These are phyloP conservation scores for Lineolata rhizophorae DNA, from an alignment of 495 filamentous ascomycete species.

Conservation along the genomic window DNA sequence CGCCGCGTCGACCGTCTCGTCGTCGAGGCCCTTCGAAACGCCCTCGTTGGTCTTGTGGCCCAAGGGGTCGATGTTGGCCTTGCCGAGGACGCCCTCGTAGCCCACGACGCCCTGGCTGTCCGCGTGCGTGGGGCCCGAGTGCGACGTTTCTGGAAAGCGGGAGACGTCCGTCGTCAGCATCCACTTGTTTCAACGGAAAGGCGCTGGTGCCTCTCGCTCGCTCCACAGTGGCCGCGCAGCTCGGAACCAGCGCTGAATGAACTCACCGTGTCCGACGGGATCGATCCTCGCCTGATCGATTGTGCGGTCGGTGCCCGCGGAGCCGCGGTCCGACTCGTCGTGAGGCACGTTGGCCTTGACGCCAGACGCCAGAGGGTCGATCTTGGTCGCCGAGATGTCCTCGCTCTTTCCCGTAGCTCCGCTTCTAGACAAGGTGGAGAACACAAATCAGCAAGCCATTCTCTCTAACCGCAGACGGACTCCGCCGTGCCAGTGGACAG, in stretches of 20 bases:
- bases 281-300: constrained; percentile 5
- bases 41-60: constrained; percentile 1
- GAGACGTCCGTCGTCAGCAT: too few relatives aligned
- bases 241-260: too few relatives aligned
- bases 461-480: too few relatives aligned
- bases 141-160: too few relatives aligned
- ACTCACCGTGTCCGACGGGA: constrained; percentile 3
- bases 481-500: too few relatives aligned
- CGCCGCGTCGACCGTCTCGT: constrained; percentile 6
- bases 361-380: constrained; percentile 4
- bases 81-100: constrained; percentile 3
- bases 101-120: constrained; percentile 9
- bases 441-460: too few relatives aligned
- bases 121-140: constrained; percentile 3
- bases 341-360: constrained; percentile 3
- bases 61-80: constrained; percentile 8
- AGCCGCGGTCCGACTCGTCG: constrained; percentile 1
- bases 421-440: too few relatives aligned
- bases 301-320: constrained; percentile 2
- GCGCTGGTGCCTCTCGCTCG: too few relatives aligned
- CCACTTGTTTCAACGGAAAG: too few relatives aligned
- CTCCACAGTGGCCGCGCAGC: too few relatives aligned
- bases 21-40: constrained; percentile 2
- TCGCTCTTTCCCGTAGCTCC: constrained; percentile 2
- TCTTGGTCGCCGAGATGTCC: constrained; percentile 3